Percentiles rank a stretch among this genome's conserved stretches.
Conservation (phyloP, 2,329 filamentous ascomycete genomes). For the Nigrograna mackinnonii region DNA sequence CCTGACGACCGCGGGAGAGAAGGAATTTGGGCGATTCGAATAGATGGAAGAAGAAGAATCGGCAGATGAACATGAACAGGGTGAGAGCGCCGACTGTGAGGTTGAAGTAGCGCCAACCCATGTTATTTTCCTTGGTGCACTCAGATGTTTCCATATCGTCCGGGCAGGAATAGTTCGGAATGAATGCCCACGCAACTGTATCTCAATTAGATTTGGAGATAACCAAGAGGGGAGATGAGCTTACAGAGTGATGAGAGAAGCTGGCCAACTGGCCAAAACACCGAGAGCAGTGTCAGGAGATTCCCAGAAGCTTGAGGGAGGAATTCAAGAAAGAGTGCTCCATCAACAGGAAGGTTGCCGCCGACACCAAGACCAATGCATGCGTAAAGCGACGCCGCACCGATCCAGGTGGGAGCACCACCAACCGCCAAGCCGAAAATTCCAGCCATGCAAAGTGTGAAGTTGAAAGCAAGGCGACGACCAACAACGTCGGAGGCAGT, state of each 20-base stretch:
- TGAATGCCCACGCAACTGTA: slow-evolving; percentile 57
- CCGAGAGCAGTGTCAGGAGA: slow-evolving; percentile 76
- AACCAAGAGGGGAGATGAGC: no score
- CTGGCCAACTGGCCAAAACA: slow-evolving; percentile 87
- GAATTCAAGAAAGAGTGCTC: slow-evolving; percentile 82
- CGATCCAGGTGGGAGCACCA: slow-evolving; percentile 69
- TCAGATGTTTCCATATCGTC: slow-evolving; percentile 30
- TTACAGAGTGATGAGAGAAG: slow-evolving; percentile 58
- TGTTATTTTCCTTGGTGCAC: slow-evolving; percentile 42
- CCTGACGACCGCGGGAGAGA: slow-evolving; percentile 73
- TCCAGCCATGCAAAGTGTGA: slow-evolving; percentile 74
- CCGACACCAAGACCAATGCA: slow-evolving; percentile 48
- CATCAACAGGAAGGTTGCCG: slow-evolving; percentile 78
- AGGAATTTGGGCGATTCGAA: slow-evolving; percentile 83
- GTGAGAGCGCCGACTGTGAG: slow-evolving; percentile 46
- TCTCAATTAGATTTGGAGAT: no score
- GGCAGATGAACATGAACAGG: slow-evolving; percentile 52
- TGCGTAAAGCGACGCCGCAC: slow-evolving; percentile 41
- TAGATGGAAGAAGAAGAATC: slow-evolving; percentile 59
- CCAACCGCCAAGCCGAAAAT: slow-evolving; percentile 74
- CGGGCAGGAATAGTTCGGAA: slow-evolving; percentile 54
- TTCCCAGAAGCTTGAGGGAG: slow-evolving; percentile 74
- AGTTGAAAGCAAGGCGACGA: slow-evolving; percentile 79
- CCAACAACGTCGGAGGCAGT: slow-evolving; percentile 78
- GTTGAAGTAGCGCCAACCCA: slow-evolving; percentile 51